phyloP scores from a whole-genome alignment of 2,329 filamentous ascomycete species.

The Colletotrichum karsti region DNA sequence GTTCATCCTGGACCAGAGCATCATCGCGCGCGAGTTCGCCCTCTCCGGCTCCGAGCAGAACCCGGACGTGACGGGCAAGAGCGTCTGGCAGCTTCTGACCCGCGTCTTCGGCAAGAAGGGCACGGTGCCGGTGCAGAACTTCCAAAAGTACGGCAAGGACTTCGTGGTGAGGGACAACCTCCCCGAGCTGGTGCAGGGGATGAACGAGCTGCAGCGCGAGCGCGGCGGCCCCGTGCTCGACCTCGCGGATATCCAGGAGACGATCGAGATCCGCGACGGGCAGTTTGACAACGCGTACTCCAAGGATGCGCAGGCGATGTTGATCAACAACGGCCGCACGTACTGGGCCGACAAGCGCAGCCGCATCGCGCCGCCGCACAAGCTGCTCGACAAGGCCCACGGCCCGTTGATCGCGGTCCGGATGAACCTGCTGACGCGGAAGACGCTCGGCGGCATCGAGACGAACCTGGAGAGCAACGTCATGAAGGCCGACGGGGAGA shows the following conservation, averaged over 20 bases:
- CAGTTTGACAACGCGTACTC: slow-evolving; percentile 65
- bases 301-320: slow-evolving; percentile 70
- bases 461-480: slow-evolving; percentile 66
- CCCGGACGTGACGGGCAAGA: slow-evolving; percentile 67
- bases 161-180: slow-evolving; percentile 67
- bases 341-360: slow-evolving; percentile 63
- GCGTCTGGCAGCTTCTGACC: slow-evolving; percentile 58
- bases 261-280: slow-evolving; percentile 61
- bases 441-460: slow-evolving; percentile 69
- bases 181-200: slow-evolving; percentile 61
- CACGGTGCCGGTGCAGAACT: slow-evolving; percentile 63
- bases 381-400: slow-evolving; percentile 60
- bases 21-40: slow-evolving; percentile 69
- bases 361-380: slow-evolving; percentile 62
- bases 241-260: slow-evolving; percentile 50
- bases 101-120: slow-evolving; percentile 62
- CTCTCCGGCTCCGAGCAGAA: slow-evolving; percentile 72
- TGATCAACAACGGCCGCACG: slow-evolving; percentile 63
- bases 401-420: slow-evolving; percentile 68
- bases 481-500: slow-evolving; percentile 55
- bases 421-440: slow-evolving; percentile 68
- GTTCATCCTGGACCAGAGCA: slow-evolving; percentile 67
- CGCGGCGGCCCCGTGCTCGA: slow-evolving; percentile 58
- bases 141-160: slow-evolving; percentile 66
- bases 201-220: slow-evolving; percentile 63